Percentiles rank a stretch among this genome's conserved stretches.
Conservation (phyloP, 2,329 filamentous ascomycete species). For the Pseudogymnoascus sp. region DNA sequence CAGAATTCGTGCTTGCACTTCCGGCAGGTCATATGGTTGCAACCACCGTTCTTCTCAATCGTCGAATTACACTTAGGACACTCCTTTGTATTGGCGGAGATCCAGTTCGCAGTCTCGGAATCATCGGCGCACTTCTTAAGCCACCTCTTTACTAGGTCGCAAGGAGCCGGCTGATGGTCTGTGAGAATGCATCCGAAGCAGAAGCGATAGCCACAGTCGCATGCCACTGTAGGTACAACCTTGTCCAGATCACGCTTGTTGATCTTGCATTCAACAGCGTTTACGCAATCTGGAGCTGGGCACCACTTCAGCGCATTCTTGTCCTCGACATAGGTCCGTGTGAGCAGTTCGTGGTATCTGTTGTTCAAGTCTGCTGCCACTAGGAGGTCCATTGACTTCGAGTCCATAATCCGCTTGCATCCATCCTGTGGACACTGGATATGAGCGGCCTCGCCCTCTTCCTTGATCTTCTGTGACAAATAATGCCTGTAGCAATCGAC, state of each 20-base stretch:
- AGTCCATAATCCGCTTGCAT: slow-evolving; percentile 86
- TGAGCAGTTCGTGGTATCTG: slow-evolving; percentile 78
- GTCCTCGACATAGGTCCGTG: slow-evolving; percentile 92
- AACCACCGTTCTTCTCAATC: slow-evolving; percentile 97
- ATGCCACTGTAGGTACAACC: slow-evolving; percentile 84
- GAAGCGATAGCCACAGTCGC: slow-evolving; percentile 76
- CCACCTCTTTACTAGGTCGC: slow-evolving; percentile 86
- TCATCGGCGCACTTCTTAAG: slow-evolving; percentile 98
- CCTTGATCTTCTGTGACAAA: slow-evolving; percentile 82
- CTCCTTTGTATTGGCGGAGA: slow-evolving; percentile 97
- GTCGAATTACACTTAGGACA: slow-evolving; percentile 94
- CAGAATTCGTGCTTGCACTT: slow-evolving; percentile 97
- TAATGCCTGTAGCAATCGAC: slow-evolving; percentile 90
- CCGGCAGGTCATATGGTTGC: slow-evolving; percentile 95
- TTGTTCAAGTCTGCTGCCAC: slow-evolving; percentile 46
- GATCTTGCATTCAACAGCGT: slow-evolving; percentile 78
- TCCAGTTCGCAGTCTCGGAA: slow-evolving; percentile 98
- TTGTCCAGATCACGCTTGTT: slow-evolving; percentile 80
- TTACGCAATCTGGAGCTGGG: slow-evolving; percentile 92
- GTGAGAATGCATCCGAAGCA: slow-evolving; percentile 88
- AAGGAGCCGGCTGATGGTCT: slow-evolving; percentile 92
- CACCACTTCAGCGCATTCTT: slow-evolving; percentile 96
- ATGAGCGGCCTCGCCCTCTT: slow-evolving; percentile 88
- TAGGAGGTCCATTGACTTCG: slow-evolving; percentile 74
- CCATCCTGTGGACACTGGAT: slow-evolving; percentile 88